Evolutionary conservation across 139 green algal genomes (phyloP).

Genomic region (Tetradesmus obliquus): DNA sequence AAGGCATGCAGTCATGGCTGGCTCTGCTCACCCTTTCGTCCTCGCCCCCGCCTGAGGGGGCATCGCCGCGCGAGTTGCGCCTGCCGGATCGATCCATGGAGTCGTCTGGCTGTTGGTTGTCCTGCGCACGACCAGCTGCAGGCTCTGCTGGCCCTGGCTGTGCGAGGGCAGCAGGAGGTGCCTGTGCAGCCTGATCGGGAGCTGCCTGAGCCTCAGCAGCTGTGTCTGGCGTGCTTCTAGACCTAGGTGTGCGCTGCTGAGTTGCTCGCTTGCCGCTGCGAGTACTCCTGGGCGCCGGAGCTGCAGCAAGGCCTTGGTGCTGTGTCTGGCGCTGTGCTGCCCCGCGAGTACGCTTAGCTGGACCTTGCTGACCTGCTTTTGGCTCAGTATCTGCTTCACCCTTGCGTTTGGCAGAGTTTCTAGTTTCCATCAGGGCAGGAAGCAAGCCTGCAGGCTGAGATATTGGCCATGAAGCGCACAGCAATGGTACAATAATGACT

Average conservation of each 20-base stretch:
- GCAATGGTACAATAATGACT: background rate
- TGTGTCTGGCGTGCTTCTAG: background rate
- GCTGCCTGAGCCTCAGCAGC: background rate
- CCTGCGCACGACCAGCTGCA: background rate
- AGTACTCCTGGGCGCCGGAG: background rate
- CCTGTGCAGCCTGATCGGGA: background rate
- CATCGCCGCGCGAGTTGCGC: slow-evolving; percentile 29
- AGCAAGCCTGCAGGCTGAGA: background rate
- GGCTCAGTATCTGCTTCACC: slow-evolving; percentile 45
- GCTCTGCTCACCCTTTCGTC: slow-evolving; percentile 38
- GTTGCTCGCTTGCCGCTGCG: background rate
- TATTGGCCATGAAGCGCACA: background rate
- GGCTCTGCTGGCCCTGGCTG: background rate
- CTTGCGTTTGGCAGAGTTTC: slow-evolving; percentile 54
- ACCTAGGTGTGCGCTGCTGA: background rate
- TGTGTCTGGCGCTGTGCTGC: slow-evolving; percentile 1
- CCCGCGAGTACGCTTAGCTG: slow-evolving; percentile 35
- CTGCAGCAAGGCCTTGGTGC: slow-evolving; percentile 19
- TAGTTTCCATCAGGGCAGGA: slow-evolving; percentile 53
- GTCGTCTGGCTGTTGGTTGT: background rate
- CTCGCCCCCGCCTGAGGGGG: background rate
- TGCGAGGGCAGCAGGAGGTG: background rate
- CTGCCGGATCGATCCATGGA: slow-evolving; percentile 39
- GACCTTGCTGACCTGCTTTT: slow-evolving; percentile 21
- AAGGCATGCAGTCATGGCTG: background rate